phyloP scores from a whole-genome alignment of 164 flowering plant genomes.

The Piper betle region DNA sequence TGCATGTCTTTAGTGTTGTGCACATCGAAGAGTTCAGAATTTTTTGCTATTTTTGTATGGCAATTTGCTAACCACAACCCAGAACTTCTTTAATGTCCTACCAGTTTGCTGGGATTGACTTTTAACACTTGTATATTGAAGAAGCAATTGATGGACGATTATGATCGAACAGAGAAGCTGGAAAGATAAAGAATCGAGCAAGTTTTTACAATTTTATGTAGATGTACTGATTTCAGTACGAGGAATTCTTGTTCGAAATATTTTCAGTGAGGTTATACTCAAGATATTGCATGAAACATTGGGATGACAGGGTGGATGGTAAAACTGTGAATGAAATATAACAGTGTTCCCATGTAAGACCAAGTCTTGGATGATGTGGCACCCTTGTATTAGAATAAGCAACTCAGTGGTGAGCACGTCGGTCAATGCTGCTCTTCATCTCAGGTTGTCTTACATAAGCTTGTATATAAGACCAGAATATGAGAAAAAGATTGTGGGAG shows the following conservation, averaged over 20 bases:
- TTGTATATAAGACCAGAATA: background rate
- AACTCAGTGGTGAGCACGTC: background rate
- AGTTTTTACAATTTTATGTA: conserved; percentile 40
- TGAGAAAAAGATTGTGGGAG: background rate
- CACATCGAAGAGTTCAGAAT: background rate
- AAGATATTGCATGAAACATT: too few relatives aligned
- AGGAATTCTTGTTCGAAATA: background rate
- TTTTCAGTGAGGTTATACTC: too few relatives aligned
- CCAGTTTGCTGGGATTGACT: conserved; percentile 43
- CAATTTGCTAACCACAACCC: background rate
- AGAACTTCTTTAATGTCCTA: background rate
- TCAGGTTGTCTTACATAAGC: background rate
- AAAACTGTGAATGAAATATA: too few relatives aligned
- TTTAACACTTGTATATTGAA: conserved; percentile 30
- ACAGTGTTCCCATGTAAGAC: too few relatives aligned
- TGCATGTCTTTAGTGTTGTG: background rate
- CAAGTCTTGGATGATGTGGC: too few relatives aligned
- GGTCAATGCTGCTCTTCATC: background rate
- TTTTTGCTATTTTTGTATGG: background rate
- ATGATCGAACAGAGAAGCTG: conserved; percentile 38
- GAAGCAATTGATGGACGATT: conserved; percentile 36
- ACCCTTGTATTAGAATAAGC: too few relatives aligned
- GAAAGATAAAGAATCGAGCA: conserved; percentile 37
- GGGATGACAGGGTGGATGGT: too few relatives aligned
- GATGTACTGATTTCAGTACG: conserved; percentile 3